These are phyloP conservation scores for Closterium sp. DNA, from an alignment of 139 green algal genomes.

Conservation along the genomic window DNA sequence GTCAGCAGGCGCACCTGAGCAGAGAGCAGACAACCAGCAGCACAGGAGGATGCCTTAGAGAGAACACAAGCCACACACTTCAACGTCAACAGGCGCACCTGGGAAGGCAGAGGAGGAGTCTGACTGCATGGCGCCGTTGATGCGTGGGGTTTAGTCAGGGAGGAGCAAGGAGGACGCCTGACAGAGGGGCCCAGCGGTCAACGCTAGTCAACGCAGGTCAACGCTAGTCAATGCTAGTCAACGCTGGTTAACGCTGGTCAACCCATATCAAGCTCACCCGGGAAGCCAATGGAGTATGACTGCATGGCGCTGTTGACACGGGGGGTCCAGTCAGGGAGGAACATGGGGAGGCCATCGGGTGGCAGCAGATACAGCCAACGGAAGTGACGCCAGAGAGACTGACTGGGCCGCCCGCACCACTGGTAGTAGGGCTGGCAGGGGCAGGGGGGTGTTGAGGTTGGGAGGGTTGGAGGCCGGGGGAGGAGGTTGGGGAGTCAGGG, in stretches of 20 bases:
- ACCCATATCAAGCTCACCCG: not conserved
- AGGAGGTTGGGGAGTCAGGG: no score
- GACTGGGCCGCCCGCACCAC: constrained; percentile 15
- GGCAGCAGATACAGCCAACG: constrained; percentile 10
- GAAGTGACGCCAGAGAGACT: constrained; percentile 6
- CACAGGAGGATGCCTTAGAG: no score
- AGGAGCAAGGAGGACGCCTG: not conserved
- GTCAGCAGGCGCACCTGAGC: no score
- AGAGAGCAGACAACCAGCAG: no score
- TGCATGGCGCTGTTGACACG: not conserved
- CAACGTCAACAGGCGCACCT: no score
- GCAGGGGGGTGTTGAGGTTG: not conserved
- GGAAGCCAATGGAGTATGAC: not conserved
- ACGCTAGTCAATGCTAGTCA: no score
- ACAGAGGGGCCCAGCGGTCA: no score
- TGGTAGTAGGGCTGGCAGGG: constrained; percentile 6
- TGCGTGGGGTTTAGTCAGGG: not conserved
- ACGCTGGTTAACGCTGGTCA: not conserved
- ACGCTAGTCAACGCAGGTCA: no score
- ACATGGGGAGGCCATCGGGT: not conserved
- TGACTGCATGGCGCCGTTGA: not conserved
- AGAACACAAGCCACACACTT: no score
- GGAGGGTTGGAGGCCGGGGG: not conserved
- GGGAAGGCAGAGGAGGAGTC: no score
- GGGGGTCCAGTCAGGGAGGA: not conserved